Conservation (phyloP, 2,329 filamentous ascomycete genomes). For the Fusarium verticillioides region DNA sequence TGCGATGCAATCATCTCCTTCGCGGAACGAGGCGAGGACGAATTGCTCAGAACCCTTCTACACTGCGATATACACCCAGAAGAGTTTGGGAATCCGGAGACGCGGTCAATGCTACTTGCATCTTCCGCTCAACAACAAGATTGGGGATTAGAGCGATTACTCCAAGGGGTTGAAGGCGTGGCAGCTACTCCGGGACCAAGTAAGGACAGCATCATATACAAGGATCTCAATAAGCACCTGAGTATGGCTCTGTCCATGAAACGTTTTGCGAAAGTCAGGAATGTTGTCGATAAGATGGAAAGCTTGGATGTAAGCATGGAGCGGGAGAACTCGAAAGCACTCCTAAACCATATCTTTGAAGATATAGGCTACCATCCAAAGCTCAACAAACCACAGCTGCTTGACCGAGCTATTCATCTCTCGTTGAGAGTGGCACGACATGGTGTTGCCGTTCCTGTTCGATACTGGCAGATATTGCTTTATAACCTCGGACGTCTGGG, state of each 20-base stretch:
- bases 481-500: constrained; percentile 57
- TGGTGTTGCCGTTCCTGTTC: constrained; percentile 50
- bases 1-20: constrained; percentile 73
- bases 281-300: constrained; percentile 50
- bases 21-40: constrained; percentile 65
- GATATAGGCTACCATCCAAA: constrained; percentile 46
- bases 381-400: constrained; percentile 18
- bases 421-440: constrained; percentile 46
- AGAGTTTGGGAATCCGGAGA: constrained; percentile 61
- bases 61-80: constrained; percentile 65
- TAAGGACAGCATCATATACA: constrained; percentile 30
- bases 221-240: constrained; percentile 41
- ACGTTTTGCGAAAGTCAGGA: constrained; percentile 38
- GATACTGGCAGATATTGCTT: constrained; percentile 57
- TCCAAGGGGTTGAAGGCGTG: constrained; percentile 55
- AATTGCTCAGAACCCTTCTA: constrained; percentile 58
- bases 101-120: constrained; percentile 53
- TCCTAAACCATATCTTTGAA: constrained; percentile 44
- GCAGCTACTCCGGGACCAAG: constrained; percentile 10
- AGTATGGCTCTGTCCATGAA: constrained; percentile 10
- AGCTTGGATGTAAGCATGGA: constrained; percentile 43
- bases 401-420: constrained; percentile 48
- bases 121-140: constrained; percentile 49
- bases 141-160: constrained; percentile 55
- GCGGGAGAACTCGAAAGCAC: constrained; percentile 42